Base-by-base conservation (phyloP, 345 rosid genomes). In the Heritiera fomes region DNA sequence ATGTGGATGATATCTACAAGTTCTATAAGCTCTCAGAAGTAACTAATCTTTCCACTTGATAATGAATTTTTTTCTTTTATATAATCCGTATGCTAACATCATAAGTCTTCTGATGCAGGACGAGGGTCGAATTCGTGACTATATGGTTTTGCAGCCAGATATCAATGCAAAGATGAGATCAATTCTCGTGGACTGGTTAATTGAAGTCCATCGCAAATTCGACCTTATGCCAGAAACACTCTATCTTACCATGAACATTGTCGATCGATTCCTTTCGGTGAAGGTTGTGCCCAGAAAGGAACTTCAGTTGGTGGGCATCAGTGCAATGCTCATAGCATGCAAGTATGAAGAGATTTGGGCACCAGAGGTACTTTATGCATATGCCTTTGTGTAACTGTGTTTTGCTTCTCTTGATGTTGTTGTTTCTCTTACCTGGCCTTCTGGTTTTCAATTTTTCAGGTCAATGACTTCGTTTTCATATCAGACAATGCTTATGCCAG, bases 291-390 rank as follows among this genome's bases (percentile, higher is more conserved):
- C 86, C 1, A 88, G 92, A 80, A 88, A 79, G 82, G 94, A 92
- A 80, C 91, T 94, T 68, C 97, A 92, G 85, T 77, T 92, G 15
- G 79, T 93, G 23, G 98, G 97, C 77, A 89, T 92, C 47, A 86
- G 96, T 69, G 82, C 96, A 23, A 85, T 94, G 94, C 93, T 94
- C 45, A 86, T 92, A 4, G 97, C 98, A 40, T 92, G 94, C 84
- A 94, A 94, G 80, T 94, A 94, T 63, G 98, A 94, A 84, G 98
- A 92, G 83, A 90, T 92, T 73, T 92, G 97, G 98, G 91, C 98
- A 15, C 98, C 95, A 28, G 89, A 90, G 94, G 85, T 78, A 76
- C 7, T 63, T 9, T 63, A 28, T 28, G 58, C 38, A 34, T 53
- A 5, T 43, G 45, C 45, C 6, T 43, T 43, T 43, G 45, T 41